Conservation (phyloP, 441 rosid genomes). For the Jatropha podagrica region DNA sequence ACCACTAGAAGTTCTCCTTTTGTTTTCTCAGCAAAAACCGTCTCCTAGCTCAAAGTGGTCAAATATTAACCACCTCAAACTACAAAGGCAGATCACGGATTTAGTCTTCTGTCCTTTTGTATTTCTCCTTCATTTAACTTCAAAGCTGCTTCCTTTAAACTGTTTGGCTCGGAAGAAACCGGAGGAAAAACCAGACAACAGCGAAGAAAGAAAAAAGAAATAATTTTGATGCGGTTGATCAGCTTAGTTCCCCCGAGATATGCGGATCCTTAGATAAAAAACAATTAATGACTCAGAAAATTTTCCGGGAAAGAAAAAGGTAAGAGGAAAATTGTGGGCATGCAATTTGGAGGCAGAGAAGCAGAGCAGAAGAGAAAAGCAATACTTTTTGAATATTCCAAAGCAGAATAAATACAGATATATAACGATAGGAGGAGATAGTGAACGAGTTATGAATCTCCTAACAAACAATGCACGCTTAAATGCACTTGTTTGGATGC, state of each 20-base stretch:
- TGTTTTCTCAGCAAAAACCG: not conserved
- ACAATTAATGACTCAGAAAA: not conserved
- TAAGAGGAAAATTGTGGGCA: not conserved
- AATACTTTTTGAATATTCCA: not conserved
- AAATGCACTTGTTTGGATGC: not conserved
- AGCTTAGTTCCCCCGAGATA: not conserved
- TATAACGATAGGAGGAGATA: not conserved
- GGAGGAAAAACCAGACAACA: not conserved
- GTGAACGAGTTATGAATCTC: not conserved
- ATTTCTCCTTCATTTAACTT: not conserved
- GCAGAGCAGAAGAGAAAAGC: not conserved
- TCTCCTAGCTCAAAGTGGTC: not conserved
- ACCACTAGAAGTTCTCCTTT: not conserved
- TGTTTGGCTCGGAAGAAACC: not conserved
- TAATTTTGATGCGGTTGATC: not conserved
- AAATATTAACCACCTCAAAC: not conserved
- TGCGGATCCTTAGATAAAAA: not conserved
- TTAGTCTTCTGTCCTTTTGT: not conserved
- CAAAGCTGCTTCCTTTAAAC: not conserved
- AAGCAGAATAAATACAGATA: not conserved
- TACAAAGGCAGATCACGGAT: not conserved
- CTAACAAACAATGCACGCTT: not conserved
- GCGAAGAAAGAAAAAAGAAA: not conserved
- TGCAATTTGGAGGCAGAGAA: not conserved
- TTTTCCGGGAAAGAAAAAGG: not conserved